Evolutionary conservation across 192 early-diverging fungal species (phyloP).

Genomic region (Cladochytrium replicatum): DNA sequence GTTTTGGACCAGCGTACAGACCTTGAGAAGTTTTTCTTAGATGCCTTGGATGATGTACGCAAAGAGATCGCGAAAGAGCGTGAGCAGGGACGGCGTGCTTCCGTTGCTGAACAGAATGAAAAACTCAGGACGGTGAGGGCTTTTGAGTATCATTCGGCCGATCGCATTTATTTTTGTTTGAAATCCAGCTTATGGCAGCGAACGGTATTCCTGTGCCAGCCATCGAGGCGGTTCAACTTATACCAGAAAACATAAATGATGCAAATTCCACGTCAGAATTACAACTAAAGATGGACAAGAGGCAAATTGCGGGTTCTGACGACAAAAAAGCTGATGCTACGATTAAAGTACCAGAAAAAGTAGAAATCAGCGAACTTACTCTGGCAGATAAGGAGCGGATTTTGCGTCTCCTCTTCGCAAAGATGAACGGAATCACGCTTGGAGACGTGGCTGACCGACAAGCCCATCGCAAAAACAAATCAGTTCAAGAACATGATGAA

Average conservation of each 20-base stretch:
- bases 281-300: too few relatives aligned
- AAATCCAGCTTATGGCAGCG: conserved; percentile 17
- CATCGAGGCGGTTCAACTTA: too few relatives aligned
- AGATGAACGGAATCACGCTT: conserved; percentile 48
- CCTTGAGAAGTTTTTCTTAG: conserved; percentile 53
- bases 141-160: neutral
- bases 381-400: conserved; percentile 51
- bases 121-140: conserved; percentile 30
- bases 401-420: conserved; percentile 49
- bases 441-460: conserved; percentile 4
- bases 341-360: conserved; percentile 15
- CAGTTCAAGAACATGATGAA: too few relatives aligned
- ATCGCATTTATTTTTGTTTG: conserved; percentile 2
- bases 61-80: conserved; percentile 24
- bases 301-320: neutral
- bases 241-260: too few relatives aligned
- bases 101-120: conserved; percentile 33
- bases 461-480: too few relatives aligned
- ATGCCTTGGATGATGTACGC: conserved; percentile 43
- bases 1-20: conserved; percentile 52
- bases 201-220: too few relatives aligned
- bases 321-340: too few relatives aligned
- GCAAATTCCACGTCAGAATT: too few relatives aligned
- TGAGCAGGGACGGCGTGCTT: conserved; percentile 16
- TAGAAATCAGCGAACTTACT: conserved; percentile 37